A percentile compares a stretch with the other conserved stretches of the same genome.
These are phyloP conservation scores for Talaromyces atroroseus DNA, from an alignment of 2,329 filamentous ascomycete genomes.

Conservation along the genomic window DNA sequence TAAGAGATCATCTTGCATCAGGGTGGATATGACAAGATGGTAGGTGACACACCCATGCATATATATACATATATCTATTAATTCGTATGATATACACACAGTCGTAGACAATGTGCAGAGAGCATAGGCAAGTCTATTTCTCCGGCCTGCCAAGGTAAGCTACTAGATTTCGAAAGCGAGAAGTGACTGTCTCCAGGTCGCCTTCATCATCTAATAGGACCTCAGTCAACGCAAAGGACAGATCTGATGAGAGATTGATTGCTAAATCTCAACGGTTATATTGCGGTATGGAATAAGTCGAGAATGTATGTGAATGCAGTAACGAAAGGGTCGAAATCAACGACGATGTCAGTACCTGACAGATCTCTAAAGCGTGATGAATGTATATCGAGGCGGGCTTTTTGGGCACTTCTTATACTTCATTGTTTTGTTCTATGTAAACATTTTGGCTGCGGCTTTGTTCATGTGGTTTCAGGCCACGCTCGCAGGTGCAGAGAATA, in stretches of 20 bases:
- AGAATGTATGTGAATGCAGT: slow-evolving; percentile 38
- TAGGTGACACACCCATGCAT: too few relatives aligned
- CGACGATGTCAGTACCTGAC: slow-evolving; percentile 3
- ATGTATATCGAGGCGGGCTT: not conserved
- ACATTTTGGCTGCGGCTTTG: not conserved
- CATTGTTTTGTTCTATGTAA: not conserved
- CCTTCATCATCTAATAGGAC: slow-evolving; percentile 19
- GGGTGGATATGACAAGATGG: too few relatives aligned
- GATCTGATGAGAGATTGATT: not conserved
- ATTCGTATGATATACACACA: too few relatives aligned
- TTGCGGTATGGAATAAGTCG: slow-evolving; percentile 27
- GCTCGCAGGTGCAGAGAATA: slow-evolving; percentile 58
- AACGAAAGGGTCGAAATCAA: slow-evolving; percentile 43
- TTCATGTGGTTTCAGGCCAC: slow-evolving; percentile 27
- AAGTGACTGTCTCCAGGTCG: not conserved
- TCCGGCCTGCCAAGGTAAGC: slow-evolving; percentile 8
- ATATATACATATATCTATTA: too few relatives aligned
- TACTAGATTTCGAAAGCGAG: not conserved
- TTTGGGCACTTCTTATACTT: not conserved
- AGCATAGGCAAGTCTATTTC: not conserved
- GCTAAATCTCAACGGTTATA: not conserved
- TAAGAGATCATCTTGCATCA: too few relatives aligned
- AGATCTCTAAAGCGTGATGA: too few relatives aligned
- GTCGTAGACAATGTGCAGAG: too few relatives aligned
- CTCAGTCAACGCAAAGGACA: not conserved